phyloP scores from a whole-genome alignment of 2,329 filamentous ascomycete species.

The Fusarium compactum region DNA sequence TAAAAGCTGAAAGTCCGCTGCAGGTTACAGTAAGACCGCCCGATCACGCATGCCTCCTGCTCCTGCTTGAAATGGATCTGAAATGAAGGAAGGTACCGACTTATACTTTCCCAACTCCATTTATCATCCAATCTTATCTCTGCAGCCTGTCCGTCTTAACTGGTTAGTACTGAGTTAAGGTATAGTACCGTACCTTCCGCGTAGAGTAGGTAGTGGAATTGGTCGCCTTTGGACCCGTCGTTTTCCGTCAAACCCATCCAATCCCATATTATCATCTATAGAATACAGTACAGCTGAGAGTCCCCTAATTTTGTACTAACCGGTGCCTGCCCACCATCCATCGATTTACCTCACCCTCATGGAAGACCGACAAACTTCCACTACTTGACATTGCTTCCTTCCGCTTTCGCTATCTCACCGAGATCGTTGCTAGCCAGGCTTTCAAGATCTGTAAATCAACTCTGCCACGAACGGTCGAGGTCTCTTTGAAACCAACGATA shows the following conservation, averaged over 20 bases:
- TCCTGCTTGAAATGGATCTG: slow-evolving; percentile 8
- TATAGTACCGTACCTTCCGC: neutral
- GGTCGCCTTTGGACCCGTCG: neutral
- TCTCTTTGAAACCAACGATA: slow-evolving; percentile 35
- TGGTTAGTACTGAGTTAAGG: neutral
- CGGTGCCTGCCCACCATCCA: neutral
- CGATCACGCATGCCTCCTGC: slow-evolving; percentile 6
- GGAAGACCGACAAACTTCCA: slow-evolving; percentile 16
- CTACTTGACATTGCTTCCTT: slow-evolving; percentile 25
- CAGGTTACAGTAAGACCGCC: neutral
- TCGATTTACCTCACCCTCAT: slow-evolving; percentile 1
- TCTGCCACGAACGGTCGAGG: slow-evolving; percentile 37
- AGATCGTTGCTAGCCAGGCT: slow-evolving; percentile 17
- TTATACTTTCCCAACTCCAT: slow-evolving; percentile 27
- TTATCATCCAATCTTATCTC: neutral
- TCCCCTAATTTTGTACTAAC: neutral
- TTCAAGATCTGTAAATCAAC: slow-evolving; percentile 20
- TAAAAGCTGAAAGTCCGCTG: slow-evolving; percentile 2
- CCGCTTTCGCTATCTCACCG: slow-evolving; percentile 21
- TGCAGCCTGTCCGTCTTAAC: slow-evolving; percentile 7
- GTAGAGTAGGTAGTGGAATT: neutral
- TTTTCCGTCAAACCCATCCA: neutral
- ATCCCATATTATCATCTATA: neutral
- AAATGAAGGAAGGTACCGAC: slow-evolving; percentile 15
- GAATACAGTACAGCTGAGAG: neutral